These are phyloP conservation scores for Leptographium radiaticola DNA, from an alignment of 2,329 filamentous ascomycete genomes.

Conservation along the genomic window DNA sequence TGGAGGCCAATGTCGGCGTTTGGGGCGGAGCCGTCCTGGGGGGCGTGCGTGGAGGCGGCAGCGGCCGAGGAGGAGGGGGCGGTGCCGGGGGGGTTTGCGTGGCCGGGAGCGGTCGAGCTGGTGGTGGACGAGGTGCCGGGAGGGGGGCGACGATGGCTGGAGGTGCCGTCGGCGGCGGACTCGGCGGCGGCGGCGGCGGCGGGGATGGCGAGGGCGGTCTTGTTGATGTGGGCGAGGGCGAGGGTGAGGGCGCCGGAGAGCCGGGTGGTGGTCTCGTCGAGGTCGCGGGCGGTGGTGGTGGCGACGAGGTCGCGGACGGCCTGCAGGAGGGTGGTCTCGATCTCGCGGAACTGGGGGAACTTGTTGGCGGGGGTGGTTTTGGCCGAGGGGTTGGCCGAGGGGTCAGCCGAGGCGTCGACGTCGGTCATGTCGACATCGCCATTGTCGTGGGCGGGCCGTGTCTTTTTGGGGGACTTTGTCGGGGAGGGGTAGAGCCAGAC, in stretches of 20 bases:
- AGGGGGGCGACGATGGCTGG: not conserved
- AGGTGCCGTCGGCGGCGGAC: not conserved
- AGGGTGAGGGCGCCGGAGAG: slow-evolving; percentile 85
- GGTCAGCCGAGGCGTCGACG: too few relatives aligned
- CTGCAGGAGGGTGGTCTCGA: slow-evolving; percentile 67
- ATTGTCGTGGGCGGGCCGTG: slow-evolving; percentile 10
- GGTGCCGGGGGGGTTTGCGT: slow-evolving; percentile 11
- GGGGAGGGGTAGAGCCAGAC: slow-evolving; percentile 72
- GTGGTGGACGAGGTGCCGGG: not conserved
- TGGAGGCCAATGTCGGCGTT: slow-evolving; percentile 40
- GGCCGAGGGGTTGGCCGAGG: too few relatives aligned
- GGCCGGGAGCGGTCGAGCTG: slow-evolving; percentile 7
- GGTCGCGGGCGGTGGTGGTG: slow-evolving; percentile 49
- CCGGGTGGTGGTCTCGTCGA: slow-evolving; percentile 68
- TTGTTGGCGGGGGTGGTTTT: slow-evolving; percentile 52
- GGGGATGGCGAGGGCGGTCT: slow-evolving; percentile 31
- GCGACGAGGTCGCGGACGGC: slow-evolving; percentile 64
- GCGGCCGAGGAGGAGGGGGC: slow-evolving; percentile 7
- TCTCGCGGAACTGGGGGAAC: slow-evolving; percentile 78
- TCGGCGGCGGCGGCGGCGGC: not conserved
- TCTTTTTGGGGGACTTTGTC: slow-evolving; percentile 14
- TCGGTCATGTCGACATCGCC: slow-evolving; percentile 16
- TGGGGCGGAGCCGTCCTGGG: slow-evolving; percentile 12
- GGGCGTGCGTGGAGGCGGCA: not conserved
- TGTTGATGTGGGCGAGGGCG: slow-evolving; percentile 83